These are phyloP conservation scores for Symbiotaphrina buchneri DNA, from an alignment of 495 filamentous ascomycete genomes.

Conservation along the genomic window DNA sequence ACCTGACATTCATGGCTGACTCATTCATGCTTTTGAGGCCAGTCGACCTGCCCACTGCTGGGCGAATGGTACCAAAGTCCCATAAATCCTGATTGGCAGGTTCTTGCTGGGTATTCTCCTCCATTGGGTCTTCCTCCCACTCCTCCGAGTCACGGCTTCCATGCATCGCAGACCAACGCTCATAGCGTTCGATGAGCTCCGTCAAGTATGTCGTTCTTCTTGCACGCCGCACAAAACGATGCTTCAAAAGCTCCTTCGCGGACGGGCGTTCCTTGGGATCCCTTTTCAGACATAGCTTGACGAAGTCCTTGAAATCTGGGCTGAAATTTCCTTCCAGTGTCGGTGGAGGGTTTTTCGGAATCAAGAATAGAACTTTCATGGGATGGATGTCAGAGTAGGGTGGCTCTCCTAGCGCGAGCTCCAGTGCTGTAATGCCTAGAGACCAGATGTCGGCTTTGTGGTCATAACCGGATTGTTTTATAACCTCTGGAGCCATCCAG, in stretches of 20 bases:
- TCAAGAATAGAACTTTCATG: constrained; percentile 95
- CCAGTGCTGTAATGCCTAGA: constrained; percentile 89
- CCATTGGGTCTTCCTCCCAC: constrained; percentile 24
- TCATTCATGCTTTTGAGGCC: constrained; percentile 50
- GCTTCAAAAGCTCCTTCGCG: constrained; percentile 70
- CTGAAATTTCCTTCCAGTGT: constrained; percentile 67
- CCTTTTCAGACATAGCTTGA: constrained; percentile 65
- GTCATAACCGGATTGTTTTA: constrained; percentile 94
- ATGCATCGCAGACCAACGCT: constrained; percentile 60
- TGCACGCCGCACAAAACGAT: constrained; percentile 72
- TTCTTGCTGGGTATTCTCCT: constrained; percentile 9
- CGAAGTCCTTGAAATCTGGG: constrained; percentile 83
- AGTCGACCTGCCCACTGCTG: constrained; percentile 28
- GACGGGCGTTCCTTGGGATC: constrained; percentile 75
- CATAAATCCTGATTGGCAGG: constrained; percentile 63
- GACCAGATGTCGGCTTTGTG: constrained; percentile 99
- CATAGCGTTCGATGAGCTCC: constrained; percentile 76
- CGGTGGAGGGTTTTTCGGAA: constrained; percentile 85
- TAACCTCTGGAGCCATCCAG: constrained; percentile 99
- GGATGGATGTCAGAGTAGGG: constrained; percentile 94
- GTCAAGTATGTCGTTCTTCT: constrained; percentile 81
- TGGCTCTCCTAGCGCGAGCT: constrained; percentile 80
- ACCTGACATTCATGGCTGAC: constrained; percentile 41
- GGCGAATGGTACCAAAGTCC: constrained; percentile 86
- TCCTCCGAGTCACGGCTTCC: constrained; percentile 29